Conservation (phyloP, 306 rosid species). For the Trifolium dubium region DNA sequence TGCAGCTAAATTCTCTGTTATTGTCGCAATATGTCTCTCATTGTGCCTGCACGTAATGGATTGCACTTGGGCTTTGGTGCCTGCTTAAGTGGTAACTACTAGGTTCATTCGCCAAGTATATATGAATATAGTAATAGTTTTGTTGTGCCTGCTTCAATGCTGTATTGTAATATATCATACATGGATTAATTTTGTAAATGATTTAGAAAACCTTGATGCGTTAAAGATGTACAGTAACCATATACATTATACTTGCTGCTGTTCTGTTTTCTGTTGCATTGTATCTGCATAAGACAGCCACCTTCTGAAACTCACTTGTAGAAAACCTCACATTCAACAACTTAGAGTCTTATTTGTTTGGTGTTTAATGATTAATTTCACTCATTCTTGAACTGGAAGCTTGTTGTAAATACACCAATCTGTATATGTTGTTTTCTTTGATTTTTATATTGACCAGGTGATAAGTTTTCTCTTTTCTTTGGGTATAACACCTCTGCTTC, state of each 20-base stretch:
- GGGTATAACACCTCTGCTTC: too few relatives aligned
- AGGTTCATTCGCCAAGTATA: not conserved
- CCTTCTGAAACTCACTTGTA: not conserved
- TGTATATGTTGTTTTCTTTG: conserved; percentile 5
- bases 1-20: conserved; percentile 57
- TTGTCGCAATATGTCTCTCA: conserved; percentile 61
- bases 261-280: not conserved
- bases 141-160: conserved; percentile 22
- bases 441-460: conserved; percentile 25
- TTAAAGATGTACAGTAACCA: conserved; percentile 23
- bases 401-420: conserved; percentile 37
- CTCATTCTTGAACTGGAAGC: conserved; percentile 21
- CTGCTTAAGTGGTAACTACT: conserved; percentile 44
- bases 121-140: not conserved
- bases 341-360: not conserved
- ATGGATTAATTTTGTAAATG: conserved; percentile 36
- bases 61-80: conserved; percentile 56
- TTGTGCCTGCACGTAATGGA: conserved; percentile 62
- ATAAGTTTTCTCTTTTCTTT: not conserved
- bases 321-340: too few relatives aligned
- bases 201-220: conserved; percentile 22
- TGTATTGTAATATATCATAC: conserved; percentile 19
- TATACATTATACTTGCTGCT: conserved; percentile 2
- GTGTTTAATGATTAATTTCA: conserved; percentile 2
- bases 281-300: conserved; percentile 2